These are phyloP conservation scores for Pythium rishiriense DNA, from an alignment of 352 stramenopile species.

Conservation along the genomic window DNA sequence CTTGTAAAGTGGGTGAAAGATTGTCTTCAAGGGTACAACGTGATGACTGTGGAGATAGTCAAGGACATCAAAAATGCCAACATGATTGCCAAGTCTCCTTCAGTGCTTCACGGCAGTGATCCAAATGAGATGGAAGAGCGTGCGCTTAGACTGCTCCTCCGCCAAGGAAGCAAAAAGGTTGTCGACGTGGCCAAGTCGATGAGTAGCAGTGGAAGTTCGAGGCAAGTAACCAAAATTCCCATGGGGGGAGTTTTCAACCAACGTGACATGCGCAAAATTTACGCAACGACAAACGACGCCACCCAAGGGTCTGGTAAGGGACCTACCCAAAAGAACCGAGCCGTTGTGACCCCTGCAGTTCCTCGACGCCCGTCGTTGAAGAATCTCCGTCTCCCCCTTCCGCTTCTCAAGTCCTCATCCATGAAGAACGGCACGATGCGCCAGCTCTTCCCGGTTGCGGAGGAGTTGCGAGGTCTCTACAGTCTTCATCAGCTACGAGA, in stretches of 20 bases:
- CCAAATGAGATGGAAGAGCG: slow-evolving; percentile 12
- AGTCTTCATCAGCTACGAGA: slow-evolving; percentile 41
- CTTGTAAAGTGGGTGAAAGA: slow-evolving; percentile 59
- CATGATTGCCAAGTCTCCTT: not conserved
- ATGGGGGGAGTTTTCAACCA: not conserved
- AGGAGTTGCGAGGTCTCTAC: slow-evolving; percentile 55
- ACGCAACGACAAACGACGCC: not conserved
- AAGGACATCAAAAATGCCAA: slow-evolving; percentile 54
- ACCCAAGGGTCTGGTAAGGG: too few relatives aligned
- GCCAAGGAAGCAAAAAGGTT: slow-evolving; percentile 9
- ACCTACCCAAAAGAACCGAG: not conserved
- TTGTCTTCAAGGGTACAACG: slow-evolving; percentile 68
- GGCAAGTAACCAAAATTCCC: not conserved
- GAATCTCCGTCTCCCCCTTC: slow-evolving; percentile 13
- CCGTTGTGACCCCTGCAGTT: slow-evolving; percentile 5
- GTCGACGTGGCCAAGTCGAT: slow-evolving; percentile 1
- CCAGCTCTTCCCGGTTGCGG: slow-evolving; percentile 57
- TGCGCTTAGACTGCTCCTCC: slow-evolving; percentile 6
- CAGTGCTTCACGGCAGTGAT: not conserved
- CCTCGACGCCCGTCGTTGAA: slow-evolving; percentile 1
- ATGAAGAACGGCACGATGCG: slow-evolving; percentile 53
- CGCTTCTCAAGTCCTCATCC: slow-evolving; percentile 36
- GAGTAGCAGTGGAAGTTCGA: slow-evolving; percentile 1
- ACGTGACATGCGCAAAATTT: not conserved
- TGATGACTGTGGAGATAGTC: slow-evolving; percentile 72